Evolutionary conservation across 352 stramenopile genomes (phyloP).

Genomic region (Pythium phragmitis): DNA sequence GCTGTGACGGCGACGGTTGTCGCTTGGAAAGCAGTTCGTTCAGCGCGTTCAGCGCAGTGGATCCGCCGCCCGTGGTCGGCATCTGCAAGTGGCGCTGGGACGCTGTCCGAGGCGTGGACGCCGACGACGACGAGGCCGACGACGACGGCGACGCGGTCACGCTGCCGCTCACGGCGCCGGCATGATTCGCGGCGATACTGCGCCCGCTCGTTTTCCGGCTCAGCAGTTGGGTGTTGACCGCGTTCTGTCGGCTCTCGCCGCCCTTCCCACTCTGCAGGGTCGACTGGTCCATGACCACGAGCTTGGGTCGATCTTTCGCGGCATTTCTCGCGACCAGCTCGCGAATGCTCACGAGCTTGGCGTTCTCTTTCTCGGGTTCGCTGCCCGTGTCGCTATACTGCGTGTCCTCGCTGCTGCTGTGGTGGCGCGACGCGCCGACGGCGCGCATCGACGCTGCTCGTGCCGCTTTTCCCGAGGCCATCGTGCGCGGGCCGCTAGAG

Average conservation of each 20-base stretch:
- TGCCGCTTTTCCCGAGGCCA: neutral
- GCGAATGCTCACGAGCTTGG: slow-evolving; percentile 64
- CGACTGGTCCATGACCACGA: slow-evolving; percentile 33
- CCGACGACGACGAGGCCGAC: slow-evolving; percentile 18
- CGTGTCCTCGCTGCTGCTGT: slow-evolving; percentile 30
- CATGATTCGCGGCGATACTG: neutral
- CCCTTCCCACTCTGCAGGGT: slow-evolving; percentile 18
- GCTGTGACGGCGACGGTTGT: slow-evolving; percentile 17
- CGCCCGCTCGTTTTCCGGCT: slow-evolving; percentile 18
- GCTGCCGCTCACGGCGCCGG: neutral
- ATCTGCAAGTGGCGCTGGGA: slow-evolving; percentile 12
- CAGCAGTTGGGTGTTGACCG: slow-evolving; percentile 9
- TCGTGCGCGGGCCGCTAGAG: neutral
- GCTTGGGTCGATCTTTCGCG: slow-evolving; percentile 20
- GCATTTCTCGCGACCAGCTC: slow-evolving; percentile 43
- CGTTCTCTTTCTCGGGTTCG: slow-evolving; percentile 32
- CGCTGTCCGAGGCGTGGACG: slow-evolving; percentile 11
- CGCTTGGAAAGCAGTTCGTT: slow-evolving; percentile 23
- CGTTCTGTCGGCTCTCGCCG: slow-evolving; percentile 9
- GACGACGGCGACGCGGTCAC: slow-evolving; percentile 15
- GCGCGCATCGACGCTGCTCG: slow-evolving; percentile 24
- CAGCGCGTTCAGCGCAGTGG: slow-evolving; percentile 16
- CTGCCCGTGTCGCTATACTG: slow-evolving; percentile 5
- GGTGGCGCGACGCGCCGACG: slow-evolving; percentile 52
- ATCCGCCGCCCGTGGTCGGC: neutral